Conservation (phyloP, 1,284 basidiomycete genomes). For the Sanghuangporus baumii region DNA sequence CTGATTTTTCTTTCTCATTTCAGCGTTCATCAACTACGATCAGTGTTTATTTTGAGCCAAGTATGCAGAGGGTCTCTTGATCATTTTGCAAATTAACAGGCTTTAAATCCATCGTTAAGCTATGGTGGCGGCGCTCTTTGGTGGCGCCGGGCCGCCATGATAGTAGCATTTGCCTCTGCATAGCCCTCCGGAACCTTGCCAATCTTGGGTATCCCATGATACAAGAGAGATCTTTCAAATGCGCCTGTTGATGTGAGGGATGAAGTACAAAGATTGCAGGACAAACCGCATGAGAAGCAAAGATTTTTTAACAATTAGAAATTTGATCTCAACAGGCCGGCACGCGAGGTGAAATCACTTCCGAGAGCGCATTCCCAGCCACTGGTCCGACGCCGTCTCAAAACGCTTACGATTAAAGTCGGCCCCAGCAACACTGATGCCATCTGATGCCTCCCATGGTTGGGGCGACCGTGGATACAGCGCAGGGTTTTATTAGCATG, state of each 20-base stretch:
- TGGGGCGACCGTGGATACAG: background rate
- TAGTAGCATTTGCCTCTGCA: background rate
- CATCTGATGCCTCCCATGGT: background rate
- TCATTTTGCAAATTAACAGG: background rate
- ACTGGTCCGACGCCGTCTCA: conserved; percentile 2
- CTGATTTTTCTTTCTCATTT: no score
- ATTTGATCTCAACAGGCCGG: background rate
- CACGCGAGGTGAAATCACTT: background rate
- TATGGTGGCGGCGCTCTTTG: background rate
- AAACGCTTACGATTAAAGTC: background rate
- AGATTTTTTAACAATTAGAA: background rate
- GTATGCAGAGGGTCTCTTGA: background rate
- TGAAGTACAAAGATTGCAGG: background rate
- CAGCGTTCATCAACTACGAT: no score
- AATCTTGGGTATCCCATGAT: background rate
- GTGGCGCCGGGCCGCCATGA: background rate
- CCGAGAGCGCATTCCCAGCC: background rate
- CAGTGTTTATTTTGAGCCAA: no score
- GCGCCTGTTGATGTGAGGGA: background rate
- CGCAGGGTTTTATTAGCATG: background rate
- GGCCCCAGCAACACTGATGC: background rate
- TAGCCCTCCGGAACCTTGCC: background rate
- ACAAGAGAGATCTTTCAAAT: background rate
- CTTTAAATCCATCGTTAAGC: background rate
- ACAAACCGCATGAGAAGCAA: background rate